phyloP scores from a whole-genome alignment of 148 eudicot species.

The Heliamphora exappendiculata region DNA sequence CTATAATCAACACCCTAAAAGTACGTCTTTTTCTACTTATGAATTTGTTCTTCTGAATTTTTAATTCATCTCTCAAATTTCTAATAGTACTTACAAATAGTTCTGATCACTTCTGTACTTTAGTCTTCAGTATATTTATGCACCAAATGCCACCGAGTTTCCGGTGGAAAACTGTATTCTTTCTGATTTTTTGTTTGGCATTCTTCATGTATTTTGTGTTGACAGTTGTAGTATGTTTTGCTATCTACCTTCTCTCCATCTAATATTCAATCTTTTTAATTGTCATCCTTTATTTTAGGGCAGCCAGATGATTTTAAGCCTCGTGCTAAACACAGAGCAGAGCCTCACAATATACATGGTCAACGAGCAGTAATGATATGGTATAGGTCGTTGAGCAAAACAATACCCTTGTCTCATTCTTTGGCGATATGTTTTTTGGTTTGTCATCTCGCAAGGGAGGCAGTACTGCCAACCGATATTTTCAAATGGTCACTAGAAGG shows the following conservation, averaged over 20 bases:
- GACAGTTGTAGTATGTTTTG: neutral
- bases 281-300: conserved; percentile 26
- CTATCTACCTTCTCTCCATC: neutral
- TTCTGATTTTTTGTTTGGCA: neutral
- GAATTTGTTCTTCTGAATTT: neutral
- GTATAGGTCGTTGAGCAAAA: conserved; percentile 56
- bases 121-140: neutral
- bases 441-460: conserved; percentile 77
- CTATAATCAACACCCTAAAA: neutral
- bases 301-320: conserved; percentile 20
- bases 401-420: conserved; percentile 55
- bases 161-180: neutral
- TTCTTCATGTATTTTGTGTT: neutral
- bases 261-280: neutral
- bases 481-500: conserved; percentile 70
- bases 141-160: neutral
- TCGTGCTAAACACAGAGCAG: conserved; percentile 22
- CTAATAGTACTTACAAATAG: neutral
- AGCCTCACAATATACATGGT: conserved; percentile 55
- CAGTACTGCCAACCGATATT: conserved; percentile 72
- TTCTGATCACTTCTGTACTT: neutral
- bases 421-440: conserved; percentile 58
- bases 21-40: neutral
- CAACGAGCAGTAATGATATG: conserved; percentile 61
- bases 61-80: neutral